Base-by-base conservation (phyloP, 1,284 basidiomycete genomes). In the Pseudozyma flocculosa region DNA sequence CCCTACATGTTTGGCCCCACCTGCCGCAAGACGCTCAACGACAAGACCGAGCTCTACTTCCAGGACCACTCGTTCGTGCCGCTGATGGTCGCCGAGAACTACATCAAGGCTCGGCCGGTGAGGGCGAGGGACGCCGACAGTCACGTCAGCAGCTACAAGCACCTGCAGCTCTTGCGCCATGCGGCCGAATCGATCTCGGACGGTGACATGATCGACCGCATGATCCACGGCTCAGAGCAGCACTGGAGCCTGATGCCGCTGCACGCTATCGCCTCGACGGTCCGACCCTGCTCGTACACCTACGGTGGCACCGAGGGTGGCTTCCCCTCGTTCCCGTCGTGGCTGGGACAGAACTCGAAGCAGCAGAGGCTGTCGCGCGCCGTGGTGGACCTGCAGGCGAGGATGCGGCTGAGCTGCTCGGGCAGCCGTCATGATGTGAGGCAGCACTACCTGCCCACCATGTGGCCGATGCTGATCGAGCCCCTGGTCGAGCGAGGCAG, bases 1-100 rank as follows among this genome's bases (percentile, higher is more conserved):
- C 92, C 93, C 4, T 90, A 94, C 71, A 82, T 92, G 61, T 98
- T 94, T 79, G 88, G 89, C 4, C 77, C 84, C 17, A 94, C 88
- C 0, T 85, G 87, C 43, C 84, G 87, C 45, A 87, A 92, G 77
- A 87, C 88, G 0, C 81, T 98, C 9, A 86, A 84, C 43, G 91
- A 97, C 70, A 96, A 96, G 81, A 89, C 95, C 81, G 93, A 97
- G 62, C 80, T 90, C 58, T 98, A 97, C 80, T 98, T 97, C 80
- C 92, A 96, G 58, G 95, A 98, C 76, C 89, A 91, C 72, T 85
- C 87, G 1, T 90, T 97, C 70, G 85, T 98, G 44, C 94, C 94
- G 0, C 80, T 98, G 26, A 97, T 98, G 81, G 89, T 97, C 45
- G 66, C 60, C 11, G 69, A 90, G 53, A 88, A 48, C 90, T 92